A percentile compares a stretch with the other conserved stretches of the same genome.
phyloP scores from a whole-genome alignment of 1,284 basidiomycete genomes.

The Austropuccinia psidii region DNA sequence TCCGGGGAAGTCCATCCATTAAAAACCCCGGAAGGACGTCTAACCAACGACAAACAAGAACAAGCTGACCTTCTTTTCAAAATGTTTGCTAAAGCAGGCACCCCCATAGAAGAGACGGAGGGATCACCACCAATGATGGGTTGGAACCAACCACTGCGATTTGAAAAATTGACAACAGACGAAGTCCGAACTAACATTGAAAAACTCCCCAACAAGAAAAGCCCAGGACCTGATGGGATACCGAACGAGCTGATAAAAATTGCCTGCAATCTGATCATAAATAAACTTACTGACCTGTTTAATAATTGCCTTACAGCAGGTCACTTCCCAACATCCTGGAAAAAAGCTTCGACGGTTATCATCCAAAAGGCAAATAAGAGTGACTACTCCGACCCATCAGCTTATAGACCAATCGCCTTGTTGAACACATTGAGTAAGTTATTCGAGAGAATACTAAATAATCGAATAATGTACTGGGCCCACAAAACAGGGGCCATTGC shows the following conservation, averaged over 20 bases:
- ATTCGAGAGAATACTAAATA: constrained; percentile 1
- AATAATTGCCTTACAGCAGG: neutral
- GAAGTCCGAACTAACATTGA: no score
- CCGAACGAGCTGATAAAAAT: neutral
- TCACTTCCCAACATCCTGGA: neutral
- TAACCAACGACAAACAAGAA: neutral
- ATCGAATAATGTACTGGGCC: neutral
- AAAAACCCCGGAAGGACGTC: neutral
- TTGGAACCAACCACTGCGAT: no score
- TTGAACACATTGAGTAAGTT: constrained; percentile 3
- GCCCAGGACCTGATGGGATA: neutral
- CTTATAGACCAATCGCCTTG: neutral
- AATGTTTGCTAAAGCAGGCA: no score
- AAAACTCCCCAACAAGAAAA: neutral
- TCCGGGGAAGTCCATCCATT: no score
- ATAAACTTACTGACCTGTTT: neutral
- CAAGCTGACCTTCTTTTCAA: constrained; percentile 4
- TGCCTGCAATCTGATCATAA: neutral
- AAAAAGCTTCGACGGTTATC: neutral
- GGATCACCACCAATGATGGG: no score
- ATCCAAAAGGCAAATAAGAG: neutral
- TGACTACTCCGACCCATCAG: neutral
- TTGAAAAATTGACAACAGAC: no score
- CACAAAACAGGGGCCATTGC: neutral
- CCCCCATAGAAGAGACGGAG: no score